phyloP scores from a whole-genome alignment of 768 basidiomycete genomes.

The Multifurca ochricompacta region DNA sequence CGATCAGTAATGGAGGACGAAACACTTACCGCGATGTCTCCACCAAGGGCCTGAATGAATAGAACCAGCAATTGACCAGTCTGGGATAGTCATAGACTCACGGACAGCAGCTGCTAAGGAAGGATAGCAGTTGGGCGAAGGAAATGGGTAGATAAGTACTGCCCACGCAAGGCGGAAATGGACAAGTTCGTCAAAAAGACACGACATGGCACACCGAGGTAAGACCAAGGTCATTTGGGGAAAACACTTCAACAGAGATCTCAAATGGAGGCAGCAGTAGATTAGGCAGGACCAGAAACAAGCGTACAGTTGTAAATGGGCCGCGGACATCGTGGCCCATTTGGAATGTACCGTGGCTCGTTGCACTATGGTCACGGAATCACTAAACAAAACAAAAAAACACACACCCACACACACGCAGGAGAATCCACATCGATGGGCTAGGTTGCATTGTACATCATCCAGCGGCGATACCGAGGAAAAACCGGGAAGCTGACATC shows the following conservation, averaged over 20 bases:
- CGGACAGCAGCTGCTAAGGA: not conserved
- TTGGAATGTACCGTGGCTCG: not conserved
- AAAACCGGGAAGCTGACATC: too few species aligned
- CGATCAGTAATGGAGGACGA: not conserved
- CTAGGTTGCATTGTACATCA: too few species aligned
- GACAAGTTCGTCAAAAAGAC: not conserved
- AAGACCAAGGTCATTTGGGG: not conserved
- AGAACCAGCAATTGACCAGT: conserved; percentile 51
- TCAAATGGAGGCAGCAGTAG: too few species aligned
- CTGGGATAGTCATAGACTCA: conserved; percentile 29
- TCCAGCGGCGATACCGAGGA: too few species aligned
- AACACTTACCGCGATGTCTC: conserved; percentile 45
- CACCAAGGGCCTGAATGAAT: conserved; percentile 56
- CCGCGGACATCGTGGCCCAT: conserved; percentile 8
- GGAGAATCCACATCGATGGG: not conserved
- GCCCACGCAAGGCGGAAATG: not conserved
- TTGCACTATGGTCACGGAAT: not conserved
- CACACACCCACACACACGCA: too few species aligned
- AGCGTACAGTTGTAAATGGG: not conserved
- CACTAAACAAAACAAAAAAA: too few species aligned
- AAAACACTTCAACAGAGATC: not conserved
- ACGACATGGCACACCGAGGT: not conserved
- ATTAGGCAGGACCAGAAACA: not conserved
- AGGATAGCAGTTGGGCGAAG: not conserved
- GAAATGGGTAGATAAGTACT: not conserved